These are phyloP conservation scores for Colletotrichum sp. DNA, from an alignment of 2,329 filamentous ascomycete genomes.

Conservation along the genomic window DNA sequence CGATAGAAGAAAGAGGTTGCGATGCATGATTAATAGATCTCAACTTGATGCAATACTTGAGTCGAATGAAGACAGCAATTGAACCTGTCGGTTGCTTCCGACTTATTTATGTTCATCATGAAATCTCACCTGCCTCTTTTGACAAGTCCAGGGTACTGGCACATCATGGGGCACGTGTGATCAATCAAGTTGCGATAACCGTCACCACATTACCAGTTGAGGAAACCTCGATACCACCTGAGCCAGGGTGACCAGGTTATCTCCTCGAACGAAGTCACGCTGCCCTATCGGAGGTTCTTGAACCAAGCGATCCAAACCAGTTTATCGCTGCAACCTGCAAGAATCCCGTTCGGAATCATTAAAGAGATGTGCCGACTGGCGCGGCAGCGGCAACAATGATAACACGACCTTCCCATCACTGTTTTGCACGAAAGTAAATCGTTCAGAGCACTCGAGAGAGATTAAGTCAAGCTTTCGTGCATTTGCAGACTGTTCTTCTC, in stretches of 20 bases:
- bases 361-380: neutral
- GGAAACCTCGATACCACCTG: neutral
- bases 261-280: neutral
- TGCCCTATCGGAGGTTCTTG: neutral
- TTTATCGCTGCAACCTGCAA: neutral
- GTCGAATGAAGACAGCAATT: neutral
- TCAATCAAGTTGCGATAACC: neutral
- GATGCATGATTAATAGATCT: neutral
- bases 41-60: neutral
- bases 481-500: neutral
- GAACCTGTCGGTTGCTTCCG: neutral
- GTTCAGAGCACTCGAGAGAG: fast-evolving
- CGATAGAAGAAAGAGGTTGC: constrained; percentile 10
- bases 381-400: neutral
- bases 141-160: neutral
- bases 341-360: neutral
- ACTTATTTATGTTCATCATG: neutral
- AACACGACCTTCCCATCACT: neutral
- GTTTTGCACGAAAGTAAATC: neutral
- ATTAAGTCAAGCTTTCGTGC: fast-evolving
- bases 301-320: neutral
- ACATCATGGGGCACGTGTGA: neutral
- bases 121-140: neutral
- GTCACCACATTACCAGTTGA: neutral
- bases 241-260: neutral